Evolutionary conservation across 2,329 filamentous ascomycete species (phyloP).

Genomic region (Aureobasidium sp.): DNA sequence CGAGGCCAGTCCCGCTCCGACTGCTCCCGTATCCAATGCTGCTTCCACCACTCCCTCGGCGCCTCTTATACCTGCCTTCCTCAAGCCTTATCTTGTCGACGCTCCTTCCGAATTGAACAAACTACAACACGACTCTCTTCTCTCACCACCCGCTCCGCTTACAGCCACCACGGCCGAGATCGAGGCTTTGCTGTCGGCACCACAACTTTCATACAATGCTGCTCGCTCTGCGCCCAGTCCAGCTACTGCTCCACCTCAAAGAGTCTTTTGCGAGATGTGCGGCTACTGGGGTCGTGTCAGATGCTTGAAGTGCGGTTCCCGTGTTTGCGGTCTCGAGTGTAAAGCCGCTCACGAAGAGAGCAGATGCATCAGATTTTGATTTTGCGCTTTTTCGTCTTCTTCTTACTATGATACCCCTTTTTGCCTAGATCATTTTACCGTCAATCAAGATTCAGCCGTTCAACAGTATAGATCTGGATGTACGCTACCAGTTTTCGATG

Average conservation of each 20-base stretch:
- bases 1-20: slow-evolving; percentile 33
- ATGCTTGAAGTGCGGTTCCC: slow-evolving; percentile 70
- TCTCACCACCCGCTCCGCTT: slow-evolving; percentile 22
- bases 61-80: background rate
- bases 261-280: slow-evolving; percentile 70
- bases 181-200: slow-evolving; percentile 54
- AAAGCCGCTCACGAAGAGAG: slow-evolving; percentile 66
- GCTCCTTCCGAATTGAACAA: background rate
- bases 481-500: background rate
- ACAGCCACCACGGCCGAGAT: slow-evolving; percentile 44
- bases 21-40: background rate
- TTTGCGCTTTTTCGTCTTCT: background rate
- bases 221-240: slow-evolving; percentile 42
- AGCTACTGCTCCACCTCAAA: slow-evolving; percentile 41
- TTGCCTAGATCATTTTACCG: background rate
- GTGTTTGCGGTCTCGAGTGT: slow-evolving; percentile 71
- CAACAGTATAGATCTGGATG: background rate
- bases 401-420: slow-evolving; percentile 7
- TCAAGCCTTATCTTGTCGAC: slow-evolving; percentile 20
- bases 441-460: background rate
- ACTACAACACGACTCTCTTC: slow-evolving; percentile 9
- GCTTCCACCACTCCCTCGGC: background rate
- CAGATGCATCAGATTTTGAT: slow-evolving; percentile 52
- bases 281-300: slow-evolving; percentile 73
- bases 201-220: slow-evolving; percentile 62